A percentile compares a stretch with the other conserved stretches of the same genome.
These are phyloP conservation scores for Bipolaris oryzae DNA, from an alignment of 2,329 filamentous ascomycete species.

Conservation along the genomic window DNA sequence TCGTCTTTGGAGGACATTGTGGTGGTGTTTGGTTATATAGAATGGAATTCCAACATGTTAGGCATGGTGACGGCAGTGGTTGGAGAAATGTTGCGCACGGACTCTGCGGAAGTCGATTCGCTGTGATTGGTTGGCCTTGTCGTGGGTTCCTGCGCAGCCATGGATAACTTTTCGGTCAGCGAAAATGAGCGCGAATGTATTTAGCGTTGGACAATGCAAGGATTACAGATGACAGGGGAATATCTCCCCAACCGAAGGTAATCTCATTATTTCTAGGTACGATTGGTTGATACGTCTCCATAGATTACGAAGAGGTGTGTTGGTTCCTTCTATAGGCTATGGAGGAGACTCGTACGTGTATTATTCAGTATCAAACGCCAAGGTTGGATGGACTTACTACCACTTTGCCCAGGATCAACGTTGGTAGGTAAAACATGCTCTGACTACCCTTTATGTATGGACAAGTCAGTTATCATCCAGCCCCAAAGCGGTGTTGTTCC, in stretches of 20 bases:
- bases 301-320: too few species aligned
- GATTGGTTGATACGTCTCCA: too few species aligned
- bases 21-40: conserved; percentile 1
- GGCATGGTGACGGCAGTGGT: conserved; percentile 27
- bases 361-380: too few species aligned
- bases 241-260: too few species aligned
- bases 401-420: too few species aligned
- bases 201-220: neutral
- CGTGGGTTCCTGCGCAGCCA: conserved; percentile 21
- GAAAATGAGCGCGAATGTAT: neutral
- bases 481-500: neutral
- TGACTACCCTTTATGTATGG: neutral
- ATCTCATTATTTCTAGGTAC: too few species aligned
- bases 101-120: conserved; percentile 20
- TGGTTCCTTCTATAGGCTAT: too few species aligned
- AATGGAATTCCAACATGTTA: conserved; percentile 11
- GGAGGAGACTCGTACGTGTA: too few species aligned
- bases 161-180: conserved; percentile 5
- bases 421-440: too few species aligned
- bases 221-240: too few species aligned
- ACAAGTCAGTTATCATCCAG: neutral
- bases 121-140: conserved; percentile 26
- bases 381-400: too few species aligned
- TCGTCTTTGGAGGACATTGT: conserved; percentile 43
- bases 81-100: conserved; percentile 34